phyloP scores from a whole-genome alignment of 192 early-diverging fungal genomes.

The Umbelopsis ramanniana region DNA sequence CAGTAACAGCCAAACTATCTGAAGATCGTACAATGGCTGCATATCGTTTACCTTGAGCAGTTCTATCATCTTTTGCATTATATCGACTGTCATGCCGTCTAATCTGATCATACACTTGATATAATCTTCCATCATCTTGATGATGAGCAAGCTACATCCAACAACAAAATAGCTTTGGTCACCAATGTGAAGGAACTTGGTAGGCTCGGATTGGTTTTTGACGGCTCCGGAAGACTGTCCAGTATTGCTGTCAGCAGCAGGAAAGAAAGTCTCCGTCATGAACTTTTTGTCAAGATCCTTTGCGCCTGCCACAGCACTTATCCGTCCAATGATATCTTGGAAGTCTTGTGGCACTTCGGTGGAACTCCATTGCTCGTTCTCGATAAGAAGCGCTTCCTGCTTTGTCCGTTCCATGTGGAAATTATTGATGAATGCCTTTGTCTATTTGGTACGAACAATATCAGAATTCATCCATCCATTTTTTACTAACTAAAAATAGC shows the following conservation, averaged over 20 bases:
- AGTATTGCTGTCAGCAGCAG: not conserved
- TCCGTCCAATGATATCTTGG: constrained; percentile 80
- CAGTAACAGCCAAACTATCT: not conserved
- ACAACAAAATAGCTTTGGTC: constrained; percentile 85
- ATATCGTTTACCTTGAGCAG: constrained; percentile 68
- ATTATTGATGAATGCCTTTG: constrained; percentile 87
- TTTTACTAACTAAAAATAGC: too few species aligned
- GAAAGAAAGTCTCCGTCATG: not conserved
- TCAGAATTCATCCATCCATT: too few species aligned
- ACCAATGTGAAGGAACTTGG: constrained; percentile 75
- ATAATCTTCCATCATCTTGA: constrained; percentile 94
- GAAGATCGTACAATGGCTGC: not conserved
- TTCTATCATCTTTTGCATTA: constrained; percentile 88
- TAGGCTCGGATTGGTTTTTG: constrained; percentile 20
- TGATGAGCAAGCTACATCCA: constrained; percentile 83
- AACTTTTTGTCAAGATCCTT: constrained; percentile 34
- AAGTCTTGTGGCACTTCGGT: constrained; percentile 94
- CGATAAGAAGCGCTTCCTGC: constrained; percentile 85
- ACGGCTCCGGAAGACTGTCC: not conserved
- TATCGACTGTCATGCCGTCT: constrained; percentile 77
- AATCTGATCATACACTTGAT: constrained; percentile 83
- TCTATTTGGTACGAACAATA: constrained; percentile 45
- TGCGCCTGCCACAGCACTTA: constrained; percentile 56
- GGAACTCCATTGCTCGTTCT: constrained; percentile 97
- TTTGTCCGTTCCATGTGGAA: constrained; percentile 94